Conservation (phyloP, 208 protist genomes). For the Balamuthia mandrillaris region DNA sequence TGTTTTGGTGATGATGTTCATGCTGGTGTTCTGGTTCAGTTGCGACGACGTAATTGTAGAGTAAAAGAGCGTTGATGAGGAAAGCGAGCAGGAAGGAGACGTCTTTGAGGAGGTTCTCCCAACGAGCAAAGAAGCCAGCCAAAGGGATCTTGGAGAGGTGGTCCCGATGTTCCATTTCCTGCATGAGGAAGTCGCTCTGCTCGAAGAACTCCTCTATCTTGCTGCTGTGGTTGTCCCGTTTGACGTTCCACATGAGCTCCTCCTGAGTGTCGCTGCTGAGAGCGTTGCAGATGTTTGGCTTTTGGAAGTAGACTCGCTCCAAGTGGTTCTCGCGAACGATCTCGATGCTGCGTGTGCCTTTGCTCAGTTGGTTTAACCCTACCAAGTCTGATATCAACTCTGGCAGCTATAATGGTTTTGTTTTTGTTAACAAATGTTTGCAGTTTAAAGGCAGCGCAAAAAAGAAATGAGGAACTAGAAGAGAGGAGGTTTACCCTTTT, state of each 20-base stretch:
- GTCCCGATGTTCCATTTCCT: constrained; percentile 24
- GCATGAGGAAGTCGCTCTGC: background rate
- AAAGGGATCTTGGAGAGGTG: background rate
- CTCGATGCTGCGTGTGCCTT: constrained; percentile 25
- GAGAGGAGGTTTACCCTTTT: background rate
- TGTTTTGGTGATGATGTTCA: too few species aligned
- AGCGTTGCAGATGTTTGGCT: constrained; percentile 21
- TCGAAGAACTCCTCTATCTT: constrained; percentile 44
- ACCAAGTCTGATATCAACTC: too few species aligned
- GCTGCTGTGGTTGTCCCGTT: constrained; percentile 22
- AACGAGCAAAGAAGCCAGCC: background rate
- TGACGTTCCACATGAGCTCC: constrained; percentile 28
- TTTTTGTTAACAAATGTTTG: background rate
- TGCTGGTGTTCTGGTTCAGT: too few species aligned
- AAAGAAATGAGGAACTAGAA: background rate
- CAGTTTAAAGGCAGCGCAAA: too few species aligned
- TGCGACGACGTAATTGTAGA: too few species aligned
- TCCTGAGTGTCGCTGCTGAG: background rate
- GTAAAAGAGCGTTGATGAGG: background rate
- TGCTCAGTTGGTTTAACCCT: too few species aligned
- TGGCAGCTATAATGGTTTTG: too few species aligned
- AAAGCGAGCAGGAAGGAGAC: background rate
- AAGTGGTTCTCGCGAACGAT: constrained; percentile 37
- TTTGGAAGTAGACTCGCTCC: constrained; percentile 50
- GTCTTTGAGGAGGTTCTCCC: constrained; percentile 8